phyloP scores from a whole-genome alignment of 139 green algal species.

The Coelastrella sp. region DNA sequence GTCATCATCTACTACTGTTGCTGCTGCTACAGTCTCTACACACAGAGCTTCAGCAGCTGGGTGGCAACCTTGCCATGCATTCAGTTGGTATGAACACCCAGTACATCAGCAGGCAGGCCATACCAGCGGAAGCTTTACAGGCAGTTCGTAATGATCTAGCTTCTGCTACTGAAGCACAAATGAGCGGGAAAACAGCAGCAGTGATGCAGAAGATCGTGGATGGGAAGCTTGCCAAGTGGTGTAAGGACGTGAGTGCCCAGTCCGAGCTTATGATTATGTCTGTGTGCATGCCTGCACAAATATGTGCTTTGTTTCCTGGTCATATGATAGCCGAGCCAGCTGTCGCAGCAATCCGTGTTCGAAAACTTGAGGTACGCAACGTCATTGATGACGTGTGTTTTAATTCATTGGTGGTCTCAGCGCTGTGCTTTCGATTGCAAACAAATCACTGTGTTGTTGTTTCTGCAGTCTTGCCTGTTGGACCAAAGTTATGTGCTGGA shows the following conservation, averaged over 20 bases:
- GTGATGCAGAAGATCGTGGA: conserved; percentile 89
- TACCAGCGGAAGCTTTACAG: conserved; percentile 60
- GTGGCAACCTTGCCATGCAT: conserved; percentile 72
- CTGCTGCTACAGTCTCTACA: conserved; percentile 18
- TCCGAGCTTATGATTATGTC: too few species aligned
- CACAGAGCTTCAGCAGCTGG: conserved; percentile 64
- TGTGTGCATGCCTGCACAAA: neutral
- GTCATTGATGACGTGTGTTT: too few species aligned
- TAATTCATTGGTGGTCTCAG: too few species aligned
- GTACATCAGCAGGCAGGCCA: conserved; percentile 59
- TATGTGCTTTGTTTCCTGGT: too few species aligned
- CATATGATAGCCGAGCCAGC: too few species aligned
- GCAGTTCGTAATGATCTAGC: conserved; percentile 48
- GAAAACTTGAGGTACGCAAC: too few species aligned
- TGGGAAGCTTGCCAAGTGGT: conserved; percentile 70
- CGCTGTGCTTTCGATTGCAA: neutral
- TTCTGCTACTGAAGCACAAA: conserved; percentile 37
- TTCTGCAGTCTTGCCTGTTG: conserved; percentile 76
- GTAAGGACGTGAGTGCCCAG: conserved; percentile 62
- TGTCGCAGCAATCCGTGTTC: too few species aligned
- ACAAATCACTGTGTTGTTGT: conserved; percentile 12
- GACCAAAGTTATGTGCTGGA: conserved; percentile 90
- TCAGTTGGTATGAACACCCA: conserved; percentile 70
- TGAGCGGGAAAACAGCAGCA: conserved; percentile 75
- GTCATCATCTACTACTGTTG: neutral